Conservation (phyloP, 176 grass and related monocot species). For the Juncus effusus region DNA sequence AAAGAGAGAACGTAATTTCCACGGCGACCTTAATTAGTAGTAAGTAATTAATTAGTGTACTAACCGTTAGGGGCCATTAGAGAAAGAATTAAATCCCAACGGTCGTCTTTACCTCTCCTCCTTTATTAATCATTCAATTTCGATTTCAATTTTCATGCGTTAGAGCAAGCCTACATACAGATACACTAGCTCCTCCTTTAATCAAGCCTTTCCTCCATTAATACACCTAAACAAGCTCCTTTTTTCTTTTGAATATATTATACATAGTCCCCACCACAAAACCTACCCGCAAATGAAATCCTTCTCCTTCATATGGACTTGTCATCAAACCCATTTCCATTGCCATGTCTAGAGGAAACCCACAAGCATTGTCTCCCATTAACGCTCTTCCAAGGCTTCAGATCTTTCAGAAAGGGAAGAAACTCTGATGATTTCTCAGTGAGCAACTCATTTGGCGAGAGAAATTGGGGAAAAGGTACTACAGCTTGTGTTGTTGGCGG, state of each 20-base stretch:
- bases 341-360: conserved; percentile 6
- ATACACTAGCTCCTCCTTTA: conserved; percentile 14
- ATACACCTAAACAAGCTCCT: background rate
- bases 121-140: conserved; percentile 8
- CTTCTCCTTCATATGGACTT: conserved; percentile 35
- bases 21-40: conserved; percentile 17
- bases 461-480: conserved; percentile 1
- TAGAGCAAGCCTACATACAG: conserved; percentile 19
- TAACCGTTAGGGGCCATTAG: conserved; percentile 17
- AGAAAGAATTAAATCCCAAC: conserved; percentile 28
- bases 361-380: conserved; percentile 32
- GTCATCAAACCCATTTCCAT: conserved; percentile 9
- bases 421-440: conserved; percentile 15
- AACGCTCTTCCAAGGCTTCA: conserved; percentile 16
- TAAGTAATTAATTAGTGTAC: conserved; percentile 7
- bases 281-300: conserved; percentile 22
- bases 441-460: conserved; percentile 25
- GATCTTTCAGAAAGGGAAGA: conserved; percentile 9
- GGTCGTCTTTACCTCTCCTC: conserved; percentile 21
- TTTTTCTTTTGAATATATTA: background rate
- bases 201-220: conserved; percentile 17
- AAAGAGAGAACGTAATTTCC: conserved; percentile 24
- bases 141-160: conserved; percentile 16
- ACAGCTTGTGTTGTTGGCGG: background rate
- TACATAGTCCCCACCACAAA: conserved; percentile 27